A percentile compares a stretch with the other conserved stretches of the same genome.
Conservation (phyloP, 257 asterid genomes). For the Coffea canephora region DNA sequence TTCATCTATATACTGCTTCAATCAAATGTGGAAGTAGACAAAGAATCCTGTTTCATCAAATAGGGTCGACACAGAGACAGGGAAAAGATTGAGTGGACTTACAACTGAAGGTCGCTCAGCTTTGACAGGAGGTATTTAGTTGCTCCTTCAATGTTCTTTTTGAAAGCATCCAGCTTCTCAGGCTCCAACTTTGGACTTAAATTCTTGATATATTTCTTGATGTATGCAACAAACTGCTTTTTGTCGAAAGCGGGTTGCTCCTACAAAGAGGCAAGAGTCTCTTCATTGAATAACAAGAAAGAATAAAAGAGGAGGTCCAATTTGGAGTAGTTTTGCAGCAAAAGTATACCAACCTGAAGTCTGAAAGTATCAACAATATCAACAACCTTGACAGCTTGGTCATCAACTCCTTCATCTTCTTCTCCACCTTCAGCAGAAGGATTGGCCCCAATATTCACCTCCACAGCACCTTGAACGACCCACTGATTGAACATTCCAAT, state of each 20-base stretch:
- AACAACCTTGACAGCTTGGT: slow-evolving; percentile 54
- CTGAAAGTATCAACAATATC: slow-evolving; percentile 65
- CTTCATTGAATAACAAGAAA: not conserved
- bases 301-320: not conserved
- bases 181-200: slow-evolving; percentile 37
- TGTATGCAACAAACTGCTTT: slow-evolving; percentile 56
- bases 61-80: not conserved
- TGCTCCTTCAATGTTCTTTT: slow-evolving; percentile 56
- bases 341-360: slow-evolving; percentile 48
- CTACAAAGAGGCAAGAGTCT: slow-evolving; percentile 13
- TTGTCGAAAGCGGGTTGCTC: slow-evolving; percentile 66
- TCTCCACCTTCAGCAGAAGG: slow-evolving; percentile 73
- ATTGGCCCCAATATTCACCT: slow-evolving; percentile 65
- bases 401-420: slow-evolving; percentile 62
- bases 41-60: not conserved
- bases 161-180: slow-evolving; percentile 43
- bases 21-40: not conserved
- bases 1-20: too few species aligned
- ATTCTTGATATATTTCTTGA: slow-evolving; percentile 53
- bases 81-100: slow-evolving; percentile 10
- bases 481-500: slow-evolving; percentile 34
- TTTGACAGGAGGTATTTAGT: slow-evolving; percentile 49
- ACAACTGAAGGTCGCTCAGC: slow-evolving; percentile 57
- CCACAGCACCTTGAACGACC: slow-evolving; percentile 56
- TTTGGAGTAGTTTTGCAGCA: not conserved